Evolutionary conservation across 768 basidiomycete species (phyloP), one percentile per base, ranked within the genome.

Genomic region (Kwoniella newhampshirensis): DNA sequence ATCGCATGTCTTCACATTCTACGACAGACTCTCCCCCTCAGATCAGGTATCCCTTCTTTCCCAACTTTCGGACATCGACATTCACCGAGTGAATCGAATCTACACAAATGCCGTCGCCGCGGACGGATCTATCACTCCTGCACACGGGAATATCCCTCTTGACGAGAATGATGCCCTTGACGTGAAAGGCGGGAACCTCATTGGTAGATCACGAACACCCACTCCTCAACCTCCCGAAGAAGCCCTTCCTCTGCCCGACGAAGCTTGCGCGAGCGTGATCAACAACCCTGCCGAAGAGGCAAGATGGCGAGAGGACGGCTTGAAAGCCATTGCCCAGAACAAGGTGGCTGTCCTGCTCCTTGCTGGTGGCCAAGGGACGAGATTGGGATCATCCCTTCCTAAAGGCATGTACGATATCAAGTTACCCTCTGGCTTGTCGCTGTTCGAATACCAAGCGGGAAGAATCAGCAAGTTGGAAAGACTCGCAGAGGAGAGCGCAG

Each of bases 371-470:
- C 96, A 99, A 78, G 96, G 96, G 13, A 96, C 93, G 18, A 82
- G 96, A 53, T 79, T 99, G 40, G 96, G 96, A 27, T 91, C 89
- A 70, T 83, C 82, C 27, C 88, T 88, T 4, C 96, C 96, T 20
- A 99, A 99, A 74, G 96, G 96, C 4, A 96, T 93, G 80, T 98
- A 97, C 78, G 92, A 98, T 75, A 97, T 99, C 65, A 89, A 88
- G 13, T 81, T 99, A 30, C 89, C 92, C 11, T 91, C 89, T 21
- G 86, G 89, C 78, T 94, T 92, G 78, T 85, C 87, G 12, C 85
- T 99, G 52, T 98, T 99, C 81, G 91, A 96, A 68, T 87, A 89
- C 65, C 96, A 99, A 77, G 96, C 93, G n/a, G 92, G 94, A 79
- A 85, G 96, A 53, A 96, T 99, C 74, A 81, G 82, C 57, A 85